Conservation (phyloP, 305 asterid genomes). For the Euphrasia arctica region DNA sequence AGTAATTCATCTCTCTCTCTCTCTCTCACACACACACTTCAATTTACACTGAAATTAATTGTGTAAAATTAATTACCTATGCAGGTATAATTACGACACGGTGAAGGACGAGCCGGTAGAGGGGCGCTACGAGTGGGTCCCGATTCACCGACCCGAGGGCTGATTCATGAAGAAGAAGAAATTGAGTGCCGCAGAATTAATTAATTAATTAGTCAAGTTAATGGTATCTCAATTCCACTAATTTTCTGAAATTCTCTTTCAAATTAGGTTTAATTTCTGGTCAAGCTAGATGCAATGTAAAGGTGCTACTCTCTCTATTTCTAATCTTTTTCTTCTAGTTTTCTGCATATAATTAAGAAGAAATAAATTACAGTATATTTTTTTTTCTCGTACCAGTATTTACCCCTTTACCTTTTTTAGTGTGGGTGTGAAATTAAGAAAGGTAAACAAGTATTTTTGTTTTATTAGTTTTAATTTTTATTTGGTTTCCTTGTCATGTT, state of each 20-base stretch:
- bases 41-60: background rate
- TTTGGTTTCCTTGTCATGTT: constrained; percentile 1
- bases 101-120: constrained; percentile 52
- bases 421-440: background rate
- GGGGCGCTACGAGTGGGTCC: constrained; percentile 63
- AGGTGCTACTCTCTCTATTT: constrained; percentile 5
- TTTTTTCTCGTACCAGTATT: background rate
- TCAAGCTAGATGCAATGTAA: constrained; percentile 21
- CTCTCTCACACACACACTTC: background rate
- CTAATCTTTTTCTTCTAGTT: background rate
- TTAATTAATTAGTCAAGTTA: background rate
- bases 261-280: constrained; percentile 17
- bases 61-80: background rate
- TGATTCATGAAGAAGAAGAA: constrained; percentile 25
- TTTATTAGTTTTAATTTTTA: background rate
- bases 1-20: constrained; percentile 31
- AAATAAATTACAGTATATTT: background rate
- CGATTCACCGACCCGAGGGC: constrained; percentile 30
- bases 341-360: constrained; percentile 23
- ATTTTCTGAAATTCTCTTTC: constrained; percentile 19
- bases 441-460: background rate
- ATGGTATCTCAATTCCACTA: constrained; percentile 26
- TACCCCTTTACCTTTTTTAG: no score
- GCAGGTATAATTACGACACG: constrained; percentile 68
- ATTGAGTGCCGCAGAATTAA: background rate